A percentile compares a stretch with the other conserved stretches of the same genome.
Conservation (phyloP, 2,329 filamentous ascomycete species). For the Venturia pyrina region DNA sequence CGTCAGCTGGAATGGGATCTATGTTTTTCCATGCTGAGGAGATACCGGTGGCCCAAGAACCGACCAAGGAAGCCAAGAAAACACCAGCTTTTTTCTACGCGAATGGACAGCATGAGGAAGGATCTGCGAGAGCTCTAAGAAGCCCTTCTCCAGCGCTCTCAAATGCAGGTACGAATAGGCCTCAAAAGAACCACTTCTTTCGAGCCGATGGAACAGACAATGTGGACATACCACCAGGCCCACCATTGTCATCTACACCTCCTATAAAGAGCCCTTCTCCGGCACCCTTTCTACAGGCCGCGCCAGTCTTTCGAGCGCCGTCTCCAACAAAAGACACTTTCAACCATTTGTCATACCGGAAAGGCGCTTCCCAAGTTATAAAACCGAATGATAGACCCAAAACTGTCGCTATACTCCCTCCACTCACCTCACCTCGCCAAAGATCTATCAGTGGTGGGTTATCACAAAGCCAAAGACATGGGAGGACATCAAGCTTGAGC, state of each 20-base stretch:
- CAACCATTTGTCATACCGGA: conserved; percentile 10
- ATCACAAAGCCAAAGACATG: background rate
- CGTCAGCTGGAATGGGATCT: conserved; percentile 27
- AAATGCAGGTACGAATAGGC: conserved; percentile 17
- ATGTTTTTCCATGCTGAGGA: conserved; percentile 95
- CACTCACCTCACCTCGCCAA: background rate
- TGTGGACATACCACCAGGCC: conserved; percentile 21
- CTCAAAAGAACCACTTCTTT: conserved; percentile 51
- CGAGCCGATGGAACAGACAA: conserved; percentile 58
- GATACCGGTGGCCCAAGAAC: conserved; percentile 33
- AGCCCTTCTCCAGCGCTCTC: conserved; percentile 28
- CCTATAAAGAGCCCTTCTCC: conserved; percentile 16
- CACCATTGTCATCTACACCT: conserved; percentile 15
- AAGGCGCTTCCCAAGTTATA: conserved; percentile 11
- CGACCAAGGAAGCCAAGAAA: conserved; percentile 29
- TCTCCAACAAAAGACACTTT: conserved; percentile 2
- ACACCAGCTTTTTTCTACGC: conserved; percentile 41
- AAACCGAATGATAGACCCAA: background rate
- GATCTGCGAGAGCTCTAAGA: conserved; percentile 14
- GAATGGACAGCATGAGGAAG: conserved; percentile 36
- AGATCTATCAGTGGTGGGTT: background rate
- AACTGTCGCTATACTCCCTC: conserved; percentile 11
- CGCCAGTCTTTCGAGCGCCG: conserved; percentile 3
- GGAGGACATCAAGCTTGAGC: conserved; percentile 10
- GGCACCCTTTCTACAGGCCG: background rate